phyloP scores from a whole-genome alignment of 1,284 basidiomycete genomes.

The Violaceomyces palustris region DNA sequence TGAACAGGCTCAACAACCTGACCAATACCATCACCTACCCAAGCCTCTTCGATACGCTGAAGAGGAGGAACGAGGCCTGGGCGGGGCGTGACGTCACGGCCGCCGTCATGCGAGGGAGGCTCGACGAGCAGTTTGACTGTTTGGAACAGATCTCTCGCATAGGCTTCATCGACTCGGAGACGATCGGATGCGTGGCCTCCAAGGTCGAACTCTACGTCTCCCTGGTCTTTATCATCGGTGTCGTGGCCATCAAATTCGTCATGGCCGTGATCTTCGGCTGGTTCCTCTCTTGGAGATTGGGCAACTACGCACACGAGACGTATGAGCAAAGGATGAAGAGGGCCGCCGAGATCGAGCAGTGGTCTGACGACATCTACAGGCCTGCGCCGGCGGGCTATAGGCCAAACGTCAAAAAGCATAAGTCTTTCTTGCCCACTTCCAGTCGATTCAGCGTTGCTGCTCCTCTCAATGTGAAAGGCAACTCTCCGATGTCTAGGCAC shows the following conservation, averaged over 20 bases:
- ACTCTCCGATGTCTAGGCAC: constrained; percentile 10
- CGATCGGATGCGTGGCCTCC: constrained; percentile 92
- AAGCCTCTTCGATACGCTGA: constrained; percentile 72
- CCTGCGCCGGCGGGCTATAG: constrained; percentile 86
- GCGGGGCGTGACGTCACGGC: constrained; percentile 81
- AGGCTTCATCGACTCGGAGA: constrained; percentile 88
- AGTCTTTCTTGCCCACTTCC: constrained; percentile 67
- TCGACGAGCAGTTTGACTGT: constrained; percentile 66
- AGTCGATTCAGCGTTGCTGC: constrained; percentile 59
- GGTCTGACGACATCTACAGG: constrained; percentile 92
- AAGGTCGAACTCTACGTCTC: constrained; percentile 90
- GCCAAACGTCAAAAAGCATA: constrained; percentile 69
- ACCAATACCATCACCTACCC: constrained; percentile 73
- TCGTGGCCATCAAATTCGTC: constrained; percentile 86
- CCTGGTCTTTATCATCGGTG: constrained; percentile 93
- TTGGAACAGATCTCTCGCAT: constrained; percentile 78
- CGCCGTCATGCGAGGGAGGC: constrained; percentile 67
- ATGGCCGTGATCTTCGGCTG: constrained; percentile 97
- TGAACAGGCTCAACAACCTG: constrained; percentile 77
- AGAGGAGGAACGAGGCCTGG: constrained; percentile 66
- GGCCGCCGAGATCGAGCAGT: constrained; percentile 85
- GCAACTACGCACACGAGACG: constrained; percentile 87
- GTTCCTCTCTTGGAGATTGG: constrained; percentile 92
- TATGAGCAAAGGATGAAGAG: constrained; percentile 91
- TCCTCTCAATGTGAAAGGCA: constrained; percentile 30